Evolutionary conservation across 2,329 filamentous ascomycete genomes (phyloP).

Genomic region (Trichothecium roseum): DNA sequence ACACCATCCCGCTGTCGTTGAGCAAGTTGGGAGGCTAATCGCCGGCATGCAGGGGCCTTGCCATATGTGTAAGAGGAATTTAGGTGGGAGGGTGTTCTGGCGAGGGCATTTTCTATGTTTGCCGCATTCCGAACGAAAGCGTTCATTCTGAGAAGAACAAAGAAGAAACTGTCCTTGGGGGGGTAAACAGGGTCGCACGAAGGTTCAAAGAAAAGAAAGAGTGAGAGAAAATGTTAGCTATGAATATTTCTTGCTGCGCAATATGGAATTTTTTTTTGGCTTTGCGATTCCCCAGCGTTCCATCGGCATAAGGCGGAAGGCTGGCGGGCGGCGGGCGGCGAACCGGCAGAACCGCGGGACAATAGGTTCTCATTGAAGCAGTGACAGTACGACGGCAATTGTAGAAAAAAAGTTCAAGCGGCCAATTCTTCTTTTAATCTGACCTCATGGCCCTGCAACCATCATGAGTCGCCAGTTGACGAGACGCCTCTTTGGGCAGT

Average conservation of each 20-base stretch:
- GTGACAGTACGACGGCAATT: neutral
- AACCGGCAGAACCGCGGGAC: constrained; percentile 22
- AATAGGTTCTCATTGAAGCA: neutral
- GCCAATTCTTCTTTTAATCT: constrained; percentile 5
- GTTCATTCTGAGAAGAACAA: constrained; percentile 28
- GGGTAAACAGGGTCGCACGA: neutral
- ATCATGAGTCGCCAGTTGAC: constrained; percentile 34
- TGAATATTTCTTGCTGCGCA: constrained; percentile 7
- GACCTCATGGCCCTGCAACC: constrained; percentile 14
- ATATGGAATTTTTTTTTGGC: constrained; percentile 25
- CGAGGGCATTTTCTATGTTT: constrained; percentile 29
- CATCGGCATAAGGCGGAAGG: neutral
- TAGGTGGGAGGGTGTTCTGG: constrained; percentile 27
- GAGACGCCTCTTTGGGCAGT: constrained; percentile 31
- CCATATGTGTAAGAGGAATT: constrained; percentile 19
- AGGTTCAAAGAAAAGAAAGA: constrained; percentile 9
- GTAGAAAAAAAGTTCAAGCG: neutral
- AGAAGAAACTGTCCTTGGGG: constrained; percentile 1
- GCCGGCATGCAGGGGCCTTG: constrained; percentile 36
- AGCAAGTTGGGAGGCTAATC: constrained; percentile 30
- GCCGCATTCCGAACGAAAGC: constrained; percentile 32
- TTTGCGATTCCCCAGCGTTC: no score
- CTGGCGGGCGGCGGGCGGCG: constrained; percentile 21
- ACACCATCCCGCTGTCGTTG: constrained; percentile 14
- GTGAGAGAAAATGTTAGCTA: neutral